phyloP scores from a whole-genome alignment of 345 rosid species.

The Populus pruinosa region DNA sequence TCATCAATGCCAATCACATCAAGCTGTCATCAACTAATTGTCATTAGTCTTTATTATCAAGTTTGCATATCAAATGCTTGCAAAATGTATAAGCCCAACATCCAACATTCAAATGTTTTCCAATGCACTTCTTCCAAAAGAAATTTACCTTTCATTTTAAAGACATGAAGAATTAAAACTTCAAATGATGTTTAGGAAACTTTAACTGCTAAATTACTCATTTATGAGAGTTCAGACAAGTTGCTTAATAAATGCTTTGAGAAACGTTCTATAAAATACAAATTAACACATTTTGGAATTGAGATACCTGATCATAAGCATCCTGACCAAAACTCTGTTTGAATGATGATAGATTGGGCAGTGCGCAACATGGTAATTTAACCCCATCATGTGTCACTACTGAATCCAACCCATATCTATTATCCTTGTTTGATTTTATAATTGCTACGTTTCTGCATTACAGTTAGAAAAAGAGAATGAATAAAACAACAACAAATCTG shows the following conservation, averaged over 20 bases:
- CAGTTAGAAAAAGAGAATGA: background rate
- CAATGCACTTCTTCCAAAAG: background rate
- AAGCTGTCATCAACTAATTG: conserved; percentile 38
- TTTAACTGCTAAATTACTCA: background rate
- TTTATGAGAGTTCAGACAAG: background rate
- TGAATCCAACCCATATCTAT: conserved; percentile 66
- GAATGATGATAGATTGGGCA: conserved; percentile 55
- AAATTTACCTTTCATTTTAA: background rate
- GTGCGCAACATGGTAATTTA: conserved; percentile 68
- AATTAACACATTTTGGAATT: conserved; percentile 2
- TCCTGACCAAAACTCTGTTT: conserved; percentile 49
- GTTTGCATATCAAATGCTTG: background rate
- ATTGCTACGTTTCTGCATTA: conserved; percentile 61
- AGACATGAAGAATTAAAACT: background rate
- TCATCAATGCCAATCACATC: conserved; percentile 96
- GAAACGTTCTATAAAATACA: background rate
- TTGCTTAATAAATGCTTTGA: background rate
- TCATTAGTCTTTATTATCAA: conserved; percentile 8
- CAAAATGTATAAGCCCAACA: background rate
- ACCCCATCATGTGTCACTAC: conserved; percentile 82
- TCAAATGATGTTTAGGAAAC: background rate
- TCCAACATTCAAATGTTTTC: background rate
- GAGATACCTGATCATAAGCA: conserved; percentile 57
- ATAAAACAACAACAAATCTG: background rate
- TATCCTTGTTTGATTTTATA: conserved; percentile 73